Conservation (phyloP, 345 rosid species). For the Pistacia vera region DNA sequence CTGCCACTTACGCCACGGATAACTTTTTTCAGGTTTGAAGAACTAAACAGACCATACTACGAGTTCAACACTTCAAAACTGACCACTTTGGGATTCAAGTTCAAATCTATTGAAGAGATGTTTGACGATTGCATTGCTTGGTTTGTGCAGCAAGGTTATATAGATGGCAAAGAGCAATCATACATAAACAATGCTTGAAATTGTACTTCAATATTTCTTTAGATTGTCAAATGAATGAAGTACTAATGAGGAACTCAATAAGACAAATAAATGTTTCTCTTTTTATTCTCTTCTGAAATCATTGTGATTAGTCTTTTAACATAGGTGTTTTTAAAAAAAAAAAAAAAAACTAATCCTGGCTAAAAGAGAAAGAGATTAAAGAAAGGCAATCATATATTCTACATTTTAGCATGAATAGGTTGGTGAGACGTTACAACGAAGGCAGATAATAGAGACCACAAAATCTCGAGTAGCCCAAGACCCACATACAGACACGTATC, state of each 20-base stretch:
- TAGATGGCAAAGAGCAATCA: slow-evolving; percentile 16
- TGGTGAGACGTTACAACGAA: background rate
- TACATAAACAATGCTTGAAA: background rate
- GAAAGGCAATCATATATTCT: background rate
- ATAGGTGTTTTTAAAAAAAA: background rate
- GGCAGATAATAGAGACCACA: slow-evolving; percentile 15
- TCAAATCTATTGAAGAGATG: slow-evolving; percentile 68
- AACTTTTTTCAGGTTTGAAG: slow-evolving; percentile 53
- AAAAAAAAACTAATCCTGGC: no score
- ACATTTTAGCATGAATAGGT: background rate
- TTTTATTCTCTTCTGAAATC: no score
- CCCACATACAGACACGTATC: background rate
- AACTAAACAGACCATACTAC: slow-evolving; percentile 53
- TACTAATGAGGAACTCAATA: no score
- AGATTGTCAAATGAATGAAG: no score
- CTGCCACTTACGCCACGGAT: no score
- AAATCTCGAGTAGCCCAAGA: background rate
- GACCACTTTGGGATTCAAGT: slow-evolving; percentile 60
- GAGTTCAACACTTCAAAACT: slow-evolving; percentile 67
- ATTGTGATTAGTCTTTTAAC: background rate
- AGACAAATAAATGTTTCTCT: no score
- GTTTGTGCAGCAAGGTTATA: slow-evolving; percentile 54
- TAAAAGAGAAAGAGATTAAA: no score
- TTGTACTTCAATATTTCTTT: background rate
- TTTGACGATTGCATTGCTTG: slow-evolving; percentile 75